Evolutionary conservation across 352 stramenopile species (phyloP), one percentile per base, ranked within the genome.

Genomic region (Phytophthora ramorum): DNA sequence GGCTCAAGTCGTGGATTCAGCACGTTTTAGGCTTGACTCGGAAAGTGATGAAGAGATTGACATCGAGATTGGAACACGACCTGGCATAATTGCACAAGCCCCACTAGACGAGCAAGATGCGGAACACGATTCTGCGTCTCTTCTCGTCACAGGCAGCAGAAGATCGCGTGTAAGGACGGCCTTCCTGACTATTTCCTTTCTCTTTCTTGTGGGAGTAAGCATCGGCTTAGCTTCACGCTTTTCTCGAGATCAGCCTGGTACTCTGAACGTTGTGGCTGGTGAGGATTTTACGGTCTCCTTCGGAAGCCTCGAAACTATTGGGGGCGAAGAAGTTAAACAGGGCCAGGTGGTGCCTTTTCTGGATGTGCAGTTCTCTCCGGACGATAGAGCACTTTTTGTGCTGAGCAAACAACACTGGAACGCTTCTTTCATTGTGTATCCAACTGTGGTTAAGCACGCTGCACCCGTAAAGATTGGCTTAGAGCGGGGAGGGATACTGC

Each of bases 381-480:
- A 73, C 14, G 69, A 73, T 13, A 56, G 53, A 4, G 38, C 78
- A 1, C 51, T 80, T 7, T 92, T 92, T 53, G 69, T 82, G 9
- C 58, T 93, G 14, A 74, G 63, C 35, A 91, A 93, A 65, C 30
- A 60, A 17, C 56, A 79, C 41, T 90, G 78, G 79, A 89, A 89
- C 55, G 58, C 69, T 14, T 88, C 81, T 12, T 93, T 91, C 52
- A 74, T 93, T 28, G 83, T 93, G 40, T 89, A 88, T 38, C 79
- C 85, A 30, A 92, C 79, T 13, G 76, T 92, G 10, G 81, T 81
- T 6, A 89, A 82, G 53, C 75, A 78, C 38, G 78, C 81, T 26
- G 75, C 79, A 6, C 81, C 85, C 0, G 63, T 78, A 14, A 47
- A 66, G n/a, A 2, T 38, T 6, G 77, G 81, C 0, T 61, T 76